Conservation (phyloP, 768 basidiomycete species). For the Amanita thiersii region DNA sequence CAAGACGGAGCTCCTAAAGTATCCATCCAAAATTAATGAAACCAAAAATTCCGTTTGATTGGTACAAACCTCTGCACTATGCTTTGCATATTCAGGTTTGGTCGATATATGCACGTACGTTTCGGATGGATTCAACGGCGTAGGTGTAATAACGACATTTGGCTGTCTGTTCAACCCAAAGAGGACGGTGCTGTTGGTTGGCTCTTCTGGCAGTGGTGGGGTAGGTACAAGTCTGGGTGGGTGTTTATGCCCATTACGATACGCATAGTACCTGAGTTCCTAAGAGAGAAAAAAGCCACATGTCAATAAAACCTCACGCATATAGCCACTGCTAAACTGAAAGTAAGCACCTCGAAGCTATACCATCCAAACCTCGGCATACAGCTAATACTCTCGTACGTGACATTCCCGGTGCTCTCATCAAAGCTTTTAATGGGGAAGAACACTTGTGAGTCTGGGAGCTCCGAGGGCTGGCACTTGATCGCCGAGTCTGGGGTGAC, state of each 20-base stretch:
- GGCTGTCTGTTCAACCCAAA: not conserved
- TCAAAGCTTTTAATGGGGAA: not conserved
- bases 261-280: constrained; percentile 38
- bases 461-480: constrained; percentile 5
- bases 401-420: constrained; percentile 19
- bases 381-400: constrained; percentile 29
- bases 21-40: no score
- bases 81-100: constrained; percentile 28
- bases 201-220: constrained; percentile 15
- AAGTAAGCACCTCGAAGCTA: constrained; percentile 32
- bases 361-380: constrained; percentile 27
- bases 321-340: not conserved
- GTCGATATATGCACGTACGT: constrained; percentile 27
- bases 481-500: not conserved
- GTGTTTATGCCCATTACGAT: constrained; percentile 25
- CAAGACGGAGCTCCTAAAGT: no score
- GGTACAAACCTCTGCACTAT: constrained; percentile 43
- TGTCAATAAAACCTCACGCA: not conserved
- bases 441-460: constrained; percentile 18
- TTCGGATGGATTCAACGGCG: constrained; percentile 16
- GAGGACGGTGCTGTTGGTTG: no score
- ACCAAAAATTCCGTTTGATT: no score
- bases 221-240: constrained; percentile 20
- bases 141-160: constrained; percentile 10
- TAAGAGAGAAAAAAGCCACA: constrained; percentile 14